phyloP scores from a whole-genome alignment of 2,329 filamentous ascomycete genomes.

The Lecanicillium sp. region DNA sequence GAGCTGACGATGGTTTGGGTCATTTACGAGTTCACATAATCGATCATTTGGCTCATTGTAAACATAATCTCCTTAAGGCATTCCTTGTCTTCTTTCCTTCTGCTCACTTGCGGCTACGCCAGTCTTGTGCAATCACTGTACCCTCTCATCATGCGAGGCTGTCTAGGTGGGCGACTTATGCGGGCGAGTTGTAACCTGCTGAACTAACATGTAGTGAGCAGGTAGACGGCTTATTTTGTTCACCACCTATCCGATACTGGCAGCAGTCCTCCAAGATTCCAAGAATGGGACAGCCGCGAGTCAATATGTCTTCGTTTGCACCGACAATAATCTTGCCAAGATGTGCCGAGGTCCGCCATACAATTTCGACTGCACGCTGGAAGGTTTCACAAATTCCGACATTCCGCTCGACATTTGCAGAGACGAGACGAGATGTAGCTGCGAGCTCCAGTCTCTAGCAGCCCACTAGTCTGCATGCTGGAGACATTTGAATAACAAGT shows the following conservation, averaged over 20 bases:
- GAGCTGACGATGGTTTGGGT: too few relatives aligned
- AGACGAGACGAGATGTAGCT: conserved; percentile 2
- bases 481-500: too few relatives aligned
- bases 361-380: conserved; percentile 1
- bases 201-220: too few relatives aligned
- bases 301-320: conserved; percentile 5
- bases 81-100: too few relatives aligned
- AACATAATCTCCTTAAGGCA: too few relatives aligned
- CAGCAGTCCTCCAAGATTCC: neutral
- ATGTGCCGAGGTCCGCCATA: neutral
- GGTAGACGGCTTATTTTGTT: neutral
- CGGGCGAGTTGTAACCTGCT: neutral
- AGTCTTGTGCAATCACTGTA: too few relatives aligned
- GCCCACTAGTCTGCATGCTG: too few relatives aligned
- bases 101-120: too few relatives aligned
- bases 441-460: neutral
- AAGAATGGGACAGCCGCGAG: neutral
- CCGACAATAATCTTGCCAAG: neutral
- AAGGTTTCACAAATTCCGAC: neutral
- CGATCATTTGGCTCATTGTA: too few relatives aligned
- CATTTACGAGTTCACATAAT: too few relatives aligned
- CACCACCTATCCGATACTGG: neutral
- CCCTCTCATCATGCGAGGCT: too few relatives aligned
- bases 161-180: too few relatives aligned
- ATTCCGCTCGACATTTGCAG: neutral